Evolutionary conservation across 108 stramenopile species (phyloP), one percentile per base, ranked within the genome.

Genomic region (Skeletonema menzelii): DNA sequence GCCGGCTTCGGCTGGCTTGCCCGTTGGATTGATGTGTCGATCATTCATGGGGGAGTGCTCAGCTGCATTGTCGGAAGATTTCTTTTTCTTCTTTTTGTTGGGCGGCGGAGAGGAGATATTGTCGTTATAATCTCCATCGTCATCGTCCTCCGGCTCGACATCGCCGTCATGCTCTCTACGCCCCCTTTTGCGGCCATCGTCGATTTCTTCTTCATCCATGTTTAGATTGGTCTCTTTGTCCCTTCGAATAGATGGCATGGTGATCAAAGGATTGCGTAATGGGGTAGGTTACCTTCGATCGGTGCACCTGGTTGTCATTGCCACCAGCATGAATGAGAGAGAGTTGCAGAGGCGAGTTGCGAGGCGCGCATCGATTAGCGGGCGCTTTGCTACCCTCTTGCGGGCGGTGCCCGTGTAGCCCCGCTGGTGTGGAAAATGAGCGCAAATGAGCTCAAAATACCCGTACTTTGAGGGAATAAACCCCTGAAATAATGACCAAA

Each of bases 1-100:
- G 0, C 91, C 93, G 13, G 91, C 86, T 64, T 87, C 84, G 34
- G 86, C 77, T 35, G 86, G 78, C 27, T 72, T 66, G 20, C 84
- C 84, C 7, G 66, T 42, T 40, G 73, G 80, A 68, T 82, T 84
- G 27, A 67, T 55, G 56, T 71, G 74, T 12, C 57, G 76, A 27
- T 74, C 76, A 27, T 46, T 35, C 19, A 80, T 17, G 27, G 74
- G 79, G 8, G 79, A 80, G 63, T 62, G 31, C 37, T 13, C 62
- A 11, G 22, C 38, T 20, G 65, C 31, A 27, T 49, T 62, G 61
- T 40, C 28, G 35, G 30, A 30, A 20, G 65, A 66, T 2, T 10
- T 8, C 30, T 27, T 55, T n/a, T 49, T 56, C 28, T 46, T 31
- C 44, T 65, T 37, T 22, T 73, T 73, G 56, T 63, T 63, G 14